Base-by-base conservation (phyloP, 2,329 filamentous ascomycete genomes). In the Gyromitra esculenta region DNA sequence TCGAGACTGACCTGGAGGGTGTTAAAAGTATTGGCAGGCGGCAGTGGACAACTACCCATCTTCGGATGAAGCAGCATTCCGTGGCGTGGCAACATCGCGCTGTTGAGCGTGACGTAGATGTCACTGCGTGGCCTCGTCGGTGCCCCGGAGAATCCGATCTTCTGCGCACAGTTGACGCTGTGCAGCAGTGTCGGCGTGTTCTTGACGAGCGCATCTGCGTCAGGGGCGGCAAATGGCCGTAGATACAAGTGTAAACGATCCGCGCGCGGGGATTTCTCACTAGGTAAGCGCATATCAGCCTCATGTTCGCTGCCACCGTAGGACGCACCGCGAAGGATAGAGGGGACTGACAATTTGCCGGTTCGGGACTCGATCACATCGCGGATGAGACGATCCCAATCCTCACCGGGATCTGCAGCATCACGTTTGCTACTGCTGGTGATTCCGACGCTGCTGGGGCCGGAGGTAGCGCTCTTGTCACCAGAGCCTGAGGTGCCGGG, bases 91-190 rank as follows among this genome's bases (percentile, higher is more conserved):
- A 99, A 86, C n/a, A 90, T 87, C 0, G 93, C 92, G 78, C 93
- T 90, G 74, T 90, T 89, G 62, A 99, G 84, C 0, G 94, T 97
- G 57, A 99, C 84, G 82, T 99, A 99, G 65, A 99, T 98, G 83
- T 99, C 96, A 9, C 94, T 97, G 81, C 96, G 88, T 15, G 92
- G 87, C 82, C 93, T 94, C 0, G 91, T 94, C 0, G 96, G 95
- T 1, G 94, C 94, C 11, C 94, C 94, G 2, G 95, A 93, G 82
- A 99, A 98, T 1, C 94, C 96, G 83, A 98, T 94, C 82, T 96
- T 96, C 81, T 87, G 91, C 0, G 94, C 97, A 83, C 91, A 91
- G 73, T 87, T 87, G 76, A 98, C 89, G 66, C 91, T 91, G 65
- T 96, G 91, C 13, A 99, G 88, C 13, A 96, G 85, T 0, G 95